Evolutionary conservation across 768 basidiomycete species (phyloP), one percentile per base, ranked within the genome.

Genomic region (Termitomyces sp.): DNA sequence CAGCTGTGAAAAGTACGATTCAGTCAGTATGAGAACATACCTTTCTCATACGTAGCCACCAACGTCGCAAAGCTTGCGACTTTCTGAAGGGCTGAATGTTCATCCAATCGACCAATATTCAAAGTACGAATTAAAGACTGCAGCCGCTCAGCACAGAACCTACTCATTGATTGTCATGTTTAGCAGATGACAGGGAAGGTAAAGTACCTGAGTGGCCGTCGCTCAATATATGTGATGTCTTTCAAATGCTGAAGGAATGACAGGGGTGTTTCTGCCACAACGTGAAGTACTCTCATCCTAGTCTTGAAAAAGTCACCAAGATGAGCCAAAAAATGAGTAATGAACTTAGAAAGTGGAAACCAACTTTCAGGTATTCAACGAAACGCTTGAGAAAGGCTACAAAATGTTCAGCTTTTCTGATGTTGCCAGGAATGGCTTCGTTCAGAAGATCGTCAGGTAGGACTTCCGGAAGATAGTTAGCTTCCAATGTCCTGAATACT

Each of bases 191-290:
- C 10, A 46, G n/a, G 36, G 12, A 39, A 28, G 16, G 39, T 18
- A 37, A 10, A 72, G 79, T 69, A 92, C 96, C 92, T 83, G 59
- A 99, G 74, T 12, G 97, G 97, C 60, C 95, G 78, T 56, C 91
- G 80, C 70, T 99, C 97, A 57, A 99, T 99, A 69, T 94, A 99
- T 15, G 97, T 98, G 60, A 98, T 98, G 64, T 99, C 97, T 73
- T 97, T 98, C 48, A 99, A 79, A 73, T 99, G 97, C 67, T 98
- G 96, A 42, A 99, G 74, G 72, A 99, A 99, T 2, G 96, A 98
- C 28, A 91, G 76, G 0, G 97, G 97, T 2, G 97, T 99, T 73
- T 99, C 97, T 18, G 97, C 97, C 15, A 99, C 97, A 59, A 99
- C 97, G 69, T 98, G 97, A 28, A 98, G 76, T n/a, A 99, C 97